phyloP scores from a whole-genome alignment of 345 rosid species.

The Heritiera littoralis region DNA sequence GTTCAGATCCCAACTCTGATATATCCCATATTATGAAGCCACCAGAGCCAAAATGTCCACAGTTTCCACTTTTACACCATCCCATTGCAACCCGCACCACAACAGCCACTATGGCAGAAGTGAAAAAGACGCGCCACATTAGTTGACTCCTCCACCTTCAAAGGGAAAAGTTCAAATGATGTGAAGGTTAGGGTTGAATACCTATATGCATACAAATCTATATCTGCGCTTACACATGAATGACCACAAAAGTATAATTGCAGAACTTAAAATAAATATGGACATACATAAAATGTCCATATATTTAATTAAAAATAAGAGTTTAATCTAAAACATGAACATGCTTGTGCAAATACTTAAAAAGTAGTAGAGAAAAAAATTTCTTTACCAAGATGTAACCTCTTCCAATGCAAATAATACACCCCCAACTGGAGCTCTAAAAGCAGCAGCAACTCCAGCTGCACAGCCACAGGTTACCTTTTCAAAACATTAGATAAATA shows the following conservation, averaged over 20 bases:
- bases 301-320: not conserved
- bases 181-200: conserved; percentile 10
- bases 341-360: not conserved
- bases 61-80: conserved; percentile 91
- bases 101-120: conserved; percentile 96
- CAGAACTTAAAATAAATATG: not conserved
- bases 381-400: conserved; percentile 88
- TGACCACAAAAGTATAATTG: not conserved
- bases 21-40: conserved; percentile 98
- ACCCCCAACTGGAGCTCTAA: conserved; percentile 99
- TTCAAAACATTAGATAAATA: conserved; percentile 45
- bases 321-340: not conserved
- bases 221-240: not conserved
- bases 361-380: conserved; percentile 14
- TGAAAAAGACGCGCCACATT: conserved; percentile 99
- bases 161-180: conserved; percentile 25
- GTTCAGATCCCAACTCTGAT: conserved; percentile 68
- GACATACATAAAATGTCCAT: not conserved
- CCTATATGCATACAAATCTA: not conserved
- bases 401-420: conserved; percentile 96
- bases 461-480: conserved; percentile 99
- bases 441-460: conserved; percentile 98
- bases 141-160: conserved; percentile 99
- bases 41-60: conserved; percentile 97
- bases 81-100: conserved; percentile 97